Percentiles rank a stretch among this genome's conserved stretches.
phyloP scores from a whole-genome alignment of 106 monocot species.

The Triglochin maritima region DNA sequence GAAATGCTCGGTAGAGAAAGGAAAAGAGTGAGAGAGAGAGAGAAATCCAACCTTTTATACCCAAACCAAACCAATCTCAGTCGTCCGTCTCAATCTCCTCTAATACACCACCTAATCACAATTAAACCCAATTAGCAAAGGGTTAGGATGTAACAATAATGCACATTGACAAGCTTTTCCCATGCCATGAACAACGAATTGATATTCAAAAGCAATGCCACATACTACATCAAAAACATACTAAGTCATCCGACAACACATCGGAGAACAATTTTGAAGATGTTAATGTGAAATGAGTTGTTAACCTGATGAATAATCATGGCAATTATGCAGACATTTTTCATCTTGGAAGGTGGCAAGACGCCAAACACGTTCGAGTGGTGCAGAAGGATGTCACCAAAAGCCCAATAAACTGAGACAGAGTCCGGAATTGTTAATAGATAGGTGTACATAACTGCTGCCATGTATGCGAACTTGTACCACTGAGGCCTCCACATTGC shows the following conservation, averaged over 20 bases:
- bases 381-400: constrained; percentile 8
- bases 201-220: constrained; percentile 6
- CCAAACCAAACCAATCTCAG: too few relatives aligned
- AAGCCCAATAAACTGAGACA: constrained; percentile 14
- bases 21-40: too few relatives aligned
- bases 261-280: too few relatives aligned
- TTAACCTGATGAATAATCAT: constrained; percentile 16
- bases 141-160: too few relatives aligned
- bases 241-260: too few relatives aligned
- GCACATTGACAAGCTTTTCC: constrained; percentile 12
- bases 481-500: constrained; percentile 15
- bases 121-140: too few relatives aligned
- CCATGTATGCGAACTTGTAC: constrained; percentile 7
- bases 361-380: constrained; percentile 10
- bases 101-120: too few relatives aligned
- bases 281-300: too few relatives aligned
- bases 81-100: too few relatives aligned
- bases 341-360: constrained; percentile 1
- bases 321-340: constrained; percentile 6
- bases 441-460: constrained; percentile 10
- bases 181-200: constrained; percentile 14
- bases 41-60: too few relatives aligned
- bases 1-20: too few relatives aligned
- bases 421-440: constrained; percentile 12
- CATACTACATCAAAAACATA: too few relatives aligned